phyloP scores from a whole-genome alignment of 176 grass and related monocot species.

The Oryza longistaminata region DNA sequence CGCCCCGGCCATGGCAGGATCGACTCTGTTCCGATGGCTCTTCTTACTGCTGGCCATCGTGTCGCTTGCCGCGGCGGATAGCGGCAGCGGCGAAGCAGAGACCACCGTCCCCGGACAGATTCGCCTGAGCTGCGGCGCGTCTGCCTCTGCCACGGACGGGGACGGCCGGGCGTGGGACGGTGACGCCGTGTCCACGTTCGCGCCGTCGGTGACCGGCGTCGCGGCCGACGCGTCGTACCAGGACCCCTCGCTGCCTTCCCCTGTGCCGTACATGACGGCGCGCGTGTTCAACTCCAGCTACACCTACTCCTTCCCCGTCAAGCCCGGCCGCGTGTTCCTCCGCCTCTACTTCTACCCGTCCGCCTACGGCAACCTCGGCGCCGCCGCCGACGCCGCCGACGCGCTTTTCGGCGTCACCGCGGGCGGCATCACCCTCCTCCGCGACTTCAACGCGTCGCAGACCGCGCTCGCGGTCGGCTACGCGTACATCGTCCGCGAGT shows the following conservation, averaged over 20 bases:
- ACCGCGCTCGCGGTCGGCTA: conserved; percentile 9
- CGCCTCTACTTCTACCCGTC: conserved; percentile 75
- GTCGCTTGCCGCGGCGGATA: conserved; percentile 14
- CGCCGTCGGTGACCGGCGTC: background rate
- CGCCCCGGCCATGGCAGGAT: background rate
- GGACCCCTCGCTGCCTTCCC: conserved; percentile 45
- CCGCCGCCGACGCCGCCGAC: conserved; percentile 9
- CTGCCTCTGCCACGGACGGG: background rate
- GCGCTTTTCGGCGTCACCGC: conserved; percentile 45
- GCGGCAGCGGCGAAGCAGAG: background rate
- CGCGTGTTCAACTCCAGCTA: conserved; percentile 52
- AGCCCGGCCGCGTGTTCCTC: conserved; percentile 49
- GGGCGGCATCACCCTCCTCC: conserved; percentile 37
- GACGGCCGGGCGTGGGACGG: conserved; percentile 54
- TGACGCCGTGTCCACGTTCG: conserved; percentile 39
- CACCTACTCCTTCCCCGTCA: conserved; percentile 59
- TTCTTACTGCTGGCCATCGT: conserved; percentile 20
- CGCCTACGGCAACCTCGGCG: conserved; percentile 20
- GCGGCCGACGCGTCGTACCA: background rate
- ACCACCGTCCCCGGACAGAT: conserved; percentile 29
- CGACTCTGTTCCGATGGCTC: background rate
- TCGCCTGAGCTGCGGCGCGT: conserved; percentile 61
- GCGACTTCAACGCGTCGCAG: conserved; percentile 41
- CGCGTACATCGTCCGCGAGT: conserved; percentile 42
- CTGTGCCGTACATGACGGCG: conserved; percentile 45